Base-by-base conservation (phyloP, 352 stramenopile species). In the Hyaloperonospora arabidopsidis region DNA sequence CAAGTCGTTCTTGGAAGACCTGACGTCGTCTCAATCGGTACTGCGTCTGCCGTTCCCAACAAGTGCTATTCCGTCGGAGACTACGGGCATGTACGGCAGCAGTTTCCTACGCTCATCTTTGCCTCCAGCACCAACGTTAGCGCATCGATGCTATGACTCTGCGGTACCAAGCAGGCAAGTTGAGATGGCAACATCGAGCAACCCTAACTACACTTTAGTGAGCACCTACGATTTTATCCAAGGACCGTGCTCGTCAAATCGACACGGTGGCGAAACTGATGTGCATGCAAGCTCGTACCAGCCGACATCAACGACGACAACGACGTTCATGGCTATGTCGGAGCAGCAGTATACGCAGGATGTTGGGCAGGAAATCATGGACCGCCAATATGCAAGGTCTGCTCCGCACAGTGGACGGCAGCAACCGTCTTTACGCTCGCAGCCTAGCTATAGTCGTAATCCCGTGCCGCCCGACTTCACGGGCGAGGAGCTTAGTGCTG, bases 1-100 rank as follows among this genome's bases (percentile, higher is more conserved):
- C 28, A 76, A 80, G 57, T 55, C 61, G 6, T 65, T 70, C 36
- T 21, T 65, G 43, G 70, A 85, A 34, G 68, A 82, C 2, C 68
- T 70, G 0, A 21, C 49, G 8, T 38, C 54, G 29, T 17, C 50
- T 6, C 53, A 63, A 44, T 38, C 40, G 23, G 49, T 36, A 0
- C 68, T 73, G 13, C 60, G 72, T 8, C 57, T 87, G 17, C 71
- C 75, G 18, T 86, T 86, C 58, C 76, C 71, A 8, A 86, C 76
- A 17, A 67, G 70, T 21, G 63, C 76, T 1, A 84, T 86, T 56
- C 76, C 76, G 28, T 83, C 71, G 21, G 76, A 84, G 52, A 52
- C 60, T 40, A 52, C 63, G 52, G 54, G 65, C 29, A 61, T 61
- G 57, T 49, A 47, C 11, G 62, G 48, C 36, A 63, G 51, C 4